Percentiles rank a stretch among this genome's conserved stretches.
These are phyloP conservation scores for Dendrocalamus sinicus DNA, from an alignment of 176 grass and related monocot genomes.

Conservation along the genomic window DNA sequence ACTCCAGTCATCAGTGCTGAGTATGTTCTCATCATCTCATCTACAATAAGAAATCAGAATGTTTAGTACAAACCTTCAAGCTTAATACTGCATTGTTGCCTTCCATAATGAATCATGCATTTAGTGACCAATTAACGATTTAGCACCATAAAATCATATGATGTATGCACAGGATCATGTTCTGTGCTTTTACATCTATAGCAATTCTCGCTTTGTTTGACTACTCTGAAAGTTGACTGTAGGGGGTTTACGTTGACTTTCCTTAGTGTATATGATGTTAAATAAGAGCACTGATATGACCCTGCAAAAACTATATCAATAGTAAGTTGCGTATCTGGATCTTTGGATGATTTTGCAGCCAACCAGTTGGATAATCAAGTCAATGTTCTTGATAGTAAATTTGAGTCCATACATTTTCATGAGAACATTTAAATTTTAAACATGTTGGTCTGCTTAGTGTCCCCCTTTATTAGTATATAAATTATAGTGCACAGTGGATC, in stretches of 20 bases:
- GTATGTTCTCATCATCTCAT: neutral
- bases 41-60: neutral
- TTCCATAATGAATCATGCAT: conserved; percentile 7
- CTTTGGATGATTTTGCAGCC: conserved; percentile 8
- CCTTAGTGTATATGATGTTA: neutral
- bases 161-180: neutral
- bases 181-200: neutral
- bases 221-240: conserved; percentile 4
- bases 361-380: neutral
- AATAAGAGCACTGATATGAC: neutral
- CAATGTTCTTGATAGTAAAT: neutral
- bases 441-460: conserved; percentile 6
- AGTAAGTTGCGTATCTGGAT: neutral
- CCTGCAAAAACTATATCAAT: conserved; percentile 9
- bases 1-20: neutral
- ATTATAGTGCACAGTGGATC: neutral
- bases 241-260: neutral
- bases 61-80: conserved; percentile 18
- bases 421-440: neutral
- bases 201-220: neutral
- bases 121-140: conserved; percentile 3
- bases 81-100: neutral
- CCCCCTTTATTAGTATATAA: neutral
- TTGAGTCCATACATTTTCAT: neutral
- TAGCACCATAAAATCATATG: conserved; percentile 10